Conservation (phyloP, 2,329 filamentous ascomycete genomes). For the Arthrobotrys sphaeroides region DNA sequence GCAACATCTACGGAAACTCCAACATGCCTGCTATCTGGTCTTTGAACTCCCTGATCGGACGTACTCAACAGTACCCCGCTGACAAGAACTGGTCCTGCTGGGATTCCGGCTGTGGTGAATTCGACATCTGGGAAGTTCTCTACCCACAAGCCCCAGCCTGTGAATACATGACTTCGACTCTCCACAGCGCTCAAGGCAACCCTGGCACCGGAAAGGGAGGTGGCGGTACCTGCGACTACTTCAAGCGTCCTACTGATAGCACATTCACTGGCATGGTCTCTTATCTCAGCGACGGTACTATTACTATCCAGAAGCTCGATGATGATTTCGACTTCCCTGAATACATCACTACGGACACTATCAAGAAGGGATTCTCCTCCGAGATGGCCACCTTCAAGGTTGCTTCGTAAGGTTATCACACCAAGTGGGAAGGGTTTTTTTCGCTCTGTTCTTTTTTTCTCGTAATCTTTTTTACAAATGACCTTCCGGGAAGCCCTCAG, state of each 20-base stretch:
- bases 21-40: constrained; percentile 81
- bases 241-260: constrained; percentile 70
- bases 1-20: constrained; percentile 63
- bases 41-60: constrained; percentile 77
- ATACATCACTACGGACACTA: constrained; percentile 30
- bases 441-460: constrained; percentile 6
- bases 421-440: constrained; percentile 32
- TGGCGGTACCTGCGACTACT: constrained; percentile 76
- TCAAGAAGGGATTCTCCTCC: constrained; percentile 34
- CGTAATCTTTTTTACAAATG: constrained; percentile 49
- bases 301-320: constrained; percentile 69
- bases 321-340: constrained; percentile 57
- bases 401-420: constrained; percentile 26
- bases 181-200: constrained; percentile 66
- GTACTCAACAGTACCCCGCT: constrained; percentile 65
- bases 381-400: constrained; percentile 36
- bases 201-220: constrained; percentile 64
- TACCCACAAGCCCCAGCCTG: constrained; percentile 66
- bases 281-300: constrained; percentile 66
- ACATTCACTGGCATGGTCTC: constrained; percentile 73
- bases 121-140: constrained; percentile 79
- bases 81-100: constrained; percentile 82
- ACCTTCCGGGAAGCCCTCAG: constrained; percentile 14
- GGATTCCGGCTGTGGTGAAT: constrained; percentile 75
- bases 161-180: constrained; percentile 73